Conservation (phyloP, 192 early-diverging fungal species). For the Umbelopsis ramanniana region DNA sequence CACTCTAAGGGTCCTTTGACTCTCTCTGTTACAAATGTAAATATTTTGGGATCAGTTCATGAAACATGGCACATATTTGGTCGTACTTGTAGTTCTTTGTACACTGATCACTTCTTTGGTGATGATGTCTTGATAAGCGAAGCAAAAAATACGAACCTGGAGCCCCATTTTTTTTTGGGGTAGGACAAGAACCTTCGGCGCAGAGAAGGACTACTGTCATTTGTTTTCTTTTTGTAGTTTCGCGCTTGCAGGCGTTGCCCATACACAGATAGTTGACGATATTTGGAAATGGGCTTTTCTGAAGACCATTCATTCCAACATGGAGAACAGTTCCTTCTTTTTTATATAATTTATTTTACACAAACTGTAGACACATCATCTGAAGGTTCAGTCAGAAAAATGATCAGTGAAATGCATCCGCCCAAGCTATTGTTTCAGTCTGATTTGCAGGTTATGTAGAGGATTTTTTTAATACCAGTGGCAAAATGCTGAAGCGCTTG, state of each 20-base stretch:
- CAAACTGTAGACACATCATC: no score
- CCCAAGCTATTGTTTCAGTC: neutral
- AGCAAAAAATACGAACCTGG: neutral
- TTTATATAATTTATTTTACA: no score
- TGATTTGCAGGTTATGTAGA: neutral
- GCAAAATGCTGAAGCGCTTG: neutral
- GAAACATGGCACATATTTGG: no score
- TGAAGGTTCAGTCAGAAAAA: no score
- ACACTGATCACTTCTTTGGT: neutral
- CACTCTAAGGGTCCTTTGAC: no score
- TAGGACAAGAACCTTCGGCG: neutral
- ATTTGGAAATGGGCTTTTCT: neutral
- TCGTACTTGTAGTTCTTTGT: no score
- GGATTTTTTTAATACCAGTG: no score
- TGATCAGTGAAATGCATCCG: no score
- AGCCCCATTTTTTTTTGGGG: neutral
- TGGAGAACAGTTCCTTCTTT: no score
- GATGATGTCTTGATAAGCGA: neutral
- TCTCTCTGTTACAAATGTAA: no score
- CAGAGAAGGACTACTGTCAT: conserved; percentile 2
- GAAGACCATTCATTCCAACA: no score
- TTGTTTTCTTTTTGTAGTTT: conserved; percentile 9
- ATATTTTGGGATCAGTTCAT: no score
- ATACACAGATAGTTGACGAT: neutral
- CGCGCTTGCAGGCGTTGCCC: neutral